A percentile compares a stretch with the other conserved stretches of the same genome.
phyloP scores from a whole-genome alignment of 805 yeast species.

The Ogataea pignaliae region DNA sequence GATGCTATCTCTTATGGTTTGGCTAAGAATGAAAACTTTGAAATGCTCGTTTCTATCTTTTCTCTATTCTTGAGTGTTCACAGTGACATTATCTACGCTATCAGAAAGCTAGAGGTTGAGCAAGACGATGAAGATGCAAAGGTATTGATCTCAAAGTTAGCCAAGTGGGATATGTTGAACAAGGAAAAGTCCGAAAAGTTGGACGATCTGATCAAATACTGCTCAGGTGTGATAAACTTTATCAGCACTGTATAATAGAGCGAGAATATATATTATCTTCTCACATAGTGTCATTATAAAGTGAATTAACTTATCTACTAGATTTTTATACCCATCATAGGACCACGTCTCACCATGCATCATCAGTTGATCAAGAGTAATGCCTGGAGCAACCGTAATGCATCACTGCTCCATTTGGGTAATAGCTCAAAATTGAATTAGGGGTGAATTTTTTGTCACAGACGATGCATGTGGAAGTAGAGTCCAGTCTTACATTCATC shows the following conservation, averaged over 20 bases:
- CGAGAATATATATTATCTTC: not conserved
- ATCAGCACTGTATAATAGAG: slow-evolving; percentile 35
- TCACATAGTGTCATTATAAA: not conserved
- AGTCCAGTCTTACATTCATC: slow-evolving; percentile 34
- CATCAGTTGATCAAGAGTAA: not conserved
- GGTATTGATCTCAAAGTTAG: slow-evolving; percentile 38
- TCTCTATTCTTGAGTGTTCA: slow-evolving; percentile 70
- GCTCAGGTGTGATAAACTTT: slow-evolving; percentile 73
- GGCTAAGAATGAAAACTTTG: slow-evolving; percentile 55
- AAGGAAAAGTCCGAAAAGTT: slow-evolving; percentile 40
- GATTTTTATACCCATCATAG: not conserved
- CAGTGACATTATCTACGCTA: slow-evolving; percentile 62
- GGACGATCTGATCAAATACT: slow-evolving; percentile 69
- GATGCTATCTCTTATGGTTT: slow-evolving; percentile 64
- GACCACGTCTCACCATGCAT: not conserved
- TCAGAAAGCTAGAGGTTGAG: slow-evolving; percentile 14
- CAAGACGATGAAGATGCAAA: slow-evolving; percentile 26
- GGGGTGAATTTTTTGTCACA: slow-evolving; percentile 52
- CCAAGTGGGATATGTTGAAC: slow-evolving; percentile 43
- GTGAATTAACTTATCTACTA: not conserved
- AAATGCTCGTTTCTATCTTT: slow-evolving; percentile 77
- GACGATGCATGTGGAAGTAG: slow-evolving; percentile 50
- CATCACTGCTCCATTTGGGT: slow-evolving; percentile 40
- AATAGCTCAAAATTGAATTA: slow-evolving; percentile 41
- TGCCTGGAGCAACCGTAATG: slow-evolving; percentile 52